Evolutionary conservation across 768 basidiomycete species (phyloP).

Genomic region (Lentinula lateritia): DNA sequence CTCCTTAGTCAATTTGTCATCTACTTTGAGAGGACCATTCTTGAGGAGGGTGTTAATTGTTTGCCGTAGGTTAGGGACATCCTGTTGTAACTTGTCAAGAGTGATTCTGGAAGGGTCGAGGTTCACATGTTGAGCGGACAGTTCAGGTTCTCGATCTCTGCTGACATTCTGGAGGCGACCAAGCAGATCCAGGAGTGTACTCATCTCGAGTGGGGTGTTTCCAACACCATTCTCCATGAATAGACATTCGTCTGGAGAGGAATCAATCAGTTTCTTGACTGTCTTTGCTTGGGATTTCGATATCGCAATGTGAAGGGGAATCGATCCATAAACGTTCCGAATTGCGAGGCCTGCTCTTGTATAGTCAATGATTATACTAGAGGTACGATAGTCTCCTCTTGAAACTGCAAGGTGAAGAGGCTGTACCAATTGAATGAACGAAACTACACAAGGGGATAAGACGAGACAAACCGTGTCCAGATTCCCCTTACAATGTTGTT

Average conservation of each 20-base stretch:
- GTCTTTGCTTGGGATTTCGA: conserved; percentile 27
- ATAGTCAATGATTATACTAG: conserved; percentile 32
- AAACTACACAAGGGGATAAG: not conserved
- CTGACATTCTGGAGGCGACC: conserved; percentile 9
- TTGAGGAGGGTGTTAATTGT: conserved; percentile 19
- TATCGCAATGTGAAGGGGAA: conserved; percentile 45
- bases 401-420: conserved; percentile 53
- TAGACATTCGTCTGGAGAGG: conserved; percentile 31
- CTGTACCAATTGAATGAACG: conserved; percentile 21
- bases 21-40: conserved; percentile 18
- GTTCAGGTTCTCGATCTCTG: not conserved
- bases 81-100: conserved; percentile 13
- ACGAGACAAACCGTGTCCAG: conserved; percentile 38
- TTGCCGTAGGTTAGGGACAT: conserved; percentile 18
- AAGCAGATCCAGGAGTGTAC: conserved; percentile 21
- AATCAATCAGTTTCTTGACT: conserved; percentile 30
- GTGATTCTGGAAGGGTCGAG: conserved; percentile 11
- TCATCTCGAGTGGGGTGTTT: conserved; percentile 35
- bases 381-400: conserved; percentile 18
- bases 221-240: conserved; percentile 48
- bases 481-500: conserved; percentile 38
- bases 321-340: conserved; percentile 45
- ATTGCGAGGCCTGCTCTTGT: conserved; percentile 28
- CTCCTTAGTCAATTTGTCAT: conserved; percentile 16
- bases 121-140: not conserved